Evolutionary conservation across 192 early-diverging fungal species (phyloP).

Genomic region (Dimargaris xerosporica): DNA sequence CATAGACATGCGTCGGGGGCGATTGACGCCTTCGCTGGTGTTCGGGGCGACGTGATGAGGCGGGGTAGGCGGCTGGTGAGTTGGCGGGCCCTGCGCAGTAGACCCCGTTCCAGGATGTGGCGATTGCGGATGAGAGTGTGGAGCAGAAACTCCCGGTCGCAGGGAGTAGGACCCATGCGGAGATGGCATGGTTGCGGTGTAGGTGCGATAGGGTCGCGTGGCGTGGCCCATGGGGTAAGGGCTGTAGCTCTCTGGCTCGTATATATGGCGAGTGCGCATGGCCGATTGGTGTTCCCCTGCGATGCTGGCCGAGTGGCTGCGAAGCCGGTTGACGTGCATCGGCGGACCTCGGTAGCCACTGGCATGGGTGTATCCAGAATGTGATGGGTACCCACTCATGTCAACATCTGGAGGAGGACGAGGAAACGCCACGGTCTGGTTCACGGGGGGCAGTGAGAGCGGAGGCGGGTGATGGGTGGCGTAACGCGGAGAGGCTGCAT

Average conservation of each 20-base stretch:
- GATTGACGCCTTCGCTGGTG: neutral
- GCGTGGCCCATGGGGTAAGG: neutral
- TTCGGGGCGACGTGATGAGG: neutral
- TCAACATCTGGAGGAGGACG: neutral
- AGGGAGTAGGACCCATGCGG: too few species aligned
- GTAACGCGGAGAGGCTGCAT: neutral
- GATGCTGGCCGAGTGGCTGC: constrained; percentile 12
- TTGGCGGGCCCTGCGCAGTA: neutral
- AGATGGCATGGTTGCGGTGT: too few species aligned
- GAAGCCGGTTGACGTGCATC: neutral
- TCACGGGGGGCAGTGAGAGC: neutral
- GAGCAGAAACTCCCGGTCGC: too few species aligned
- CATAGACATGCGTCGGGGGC: constrained; percentile 9
- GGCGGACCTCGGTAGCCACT: neutral
- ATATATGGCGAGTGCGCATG: neutral
- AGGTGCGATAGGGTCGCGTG: too few species aligned
- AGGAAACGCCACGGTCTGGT: neutral
- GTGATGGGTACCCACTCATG: neutral
- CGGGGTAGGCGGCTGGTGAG: neutral
- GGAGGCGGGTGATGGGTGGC: neutral
- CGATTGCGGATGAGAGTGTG: too few species aligned
- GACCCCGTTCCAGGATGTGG: too few species aligned
- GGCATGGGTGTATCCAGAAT: neutral
- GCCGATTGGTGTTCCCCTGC: neutral
- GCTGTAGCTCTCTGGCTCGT: neutral